Base-by-base conservation (phyloP, 2,329 filamentous ascomycete genomes). In the Cladophialophora exuberans region DNA sequence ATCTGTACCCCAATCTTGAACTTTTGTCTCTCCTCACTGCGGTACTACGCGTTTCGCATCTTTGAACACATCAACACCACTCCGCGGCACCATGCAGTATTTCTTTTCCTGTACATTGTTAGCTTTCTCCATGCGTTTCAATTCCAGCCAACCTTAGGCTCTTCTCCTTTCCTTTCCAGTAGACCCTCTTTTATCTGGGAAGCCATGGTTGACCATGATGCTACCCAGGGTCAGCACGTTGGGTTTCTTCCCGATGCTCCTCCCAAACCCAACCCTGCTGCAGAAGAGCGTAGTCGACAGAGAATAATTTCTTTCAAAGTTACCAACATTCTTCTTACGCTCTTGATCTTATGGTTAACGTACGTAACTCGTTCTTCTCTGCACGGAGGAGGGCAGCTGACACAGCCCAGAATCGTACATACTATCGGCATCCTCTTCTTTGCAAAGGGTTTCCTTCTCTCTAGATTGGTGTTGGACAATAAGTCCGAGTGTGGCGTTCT, bases 361-460 rank as follows among this genome's bases (percentile, higher is more conserved):
- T 65, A 53, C 25, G 60, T 62, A 6, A n/a, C 11, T 23, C 6
- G n/a, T 15, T 31, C 20, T 33, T 23, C 11, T 7, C 13, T 15
- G 10, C 23, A 13, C 18, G 4, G 15, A 45, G 18, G 26, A 28
- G n/a, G 10, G n/a, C 31, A 31, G 44, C 55, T 62, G 43, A 63
- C 48, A 11, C 17, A 7, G 36, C 30, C 22, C 64, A 86, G 84
- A 60, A 66, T 81, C 62, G 81, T 97, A 35, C 94, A 99, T 70
- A 78, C 83, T 41, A 77, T 88, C 30, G 93, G 91, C 56, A 87
- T 97, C 65, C 89, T 88, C 69, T 88, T 97, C 69, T 99, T 99
- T 74, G 96, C 90, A 22, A 91, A 88, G 70, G 94, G 94, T 31
- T 99, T 99, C 72, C 83, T 99, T 60, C 83, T 99, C 62, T 96